Evolutionary conservation across 495 filamentous ascomycete species (phyloP), one percentile per base, ranked within the genome.

Genomic region (Rusavskia elegans): DNA sequence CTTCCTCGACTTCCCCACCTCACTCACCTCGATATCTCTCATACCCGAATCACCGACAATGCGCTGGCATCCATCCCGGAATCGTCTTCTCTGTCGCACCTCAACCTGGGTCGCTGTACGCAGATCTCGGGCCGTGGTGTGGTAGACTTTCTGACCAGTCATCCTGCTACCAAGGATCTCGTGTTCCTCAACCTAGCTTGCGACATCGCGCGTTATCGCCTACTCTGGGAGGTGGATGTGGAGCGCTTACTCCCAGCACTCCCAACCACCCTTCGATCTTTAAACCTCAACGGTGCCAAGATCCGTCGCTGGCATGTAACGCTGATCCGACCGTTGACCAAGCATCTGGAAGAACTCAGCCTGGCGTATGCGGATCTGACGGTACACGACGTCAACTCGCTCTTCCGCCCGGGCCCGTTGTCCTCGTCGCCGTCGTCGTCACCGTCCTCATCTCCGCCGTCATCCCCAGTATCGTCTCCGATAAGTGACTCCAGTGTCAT

Each of bases 1-100:
- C 74, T 94, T 4, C 80, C 87, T 16, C 79, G 82, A 3, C 64
- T 89, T 51, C 62, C 75, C 30, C 71, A 81, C 50, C 66, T 92
- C 53, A 90, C 85, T 16, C 85, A 89, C 59, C 74, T 94, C 30
- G 87, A 94, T 61, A 72, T 89, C 35, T 81, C 82, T 6, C 84
- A 86, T 57, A 92, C 87, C 3, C 78, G 82, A 51, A 77, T 94
- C 58, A 89, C 80, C 30, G 79, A 88, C 62, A 70, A 68, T 16
- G 86, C 85, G 23, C 74, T 94, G 17, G 65, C 73, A 52, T 77
- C 81, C 19, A 85, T 94, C 50, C 85, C 86, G 2, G 58, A 73
- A 16, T 81, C 80, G 8, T 87, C 87, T 8, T 69, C 66, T 51
- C 77, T 92, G 56, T 88, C 85, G 16, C 87, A 94, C 61, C 70